These are phyloP conservation scores for Pichia membranifaciens DNA, from an alignment of 805 yeast genomes.

Conservation along the genomic window DNA sequence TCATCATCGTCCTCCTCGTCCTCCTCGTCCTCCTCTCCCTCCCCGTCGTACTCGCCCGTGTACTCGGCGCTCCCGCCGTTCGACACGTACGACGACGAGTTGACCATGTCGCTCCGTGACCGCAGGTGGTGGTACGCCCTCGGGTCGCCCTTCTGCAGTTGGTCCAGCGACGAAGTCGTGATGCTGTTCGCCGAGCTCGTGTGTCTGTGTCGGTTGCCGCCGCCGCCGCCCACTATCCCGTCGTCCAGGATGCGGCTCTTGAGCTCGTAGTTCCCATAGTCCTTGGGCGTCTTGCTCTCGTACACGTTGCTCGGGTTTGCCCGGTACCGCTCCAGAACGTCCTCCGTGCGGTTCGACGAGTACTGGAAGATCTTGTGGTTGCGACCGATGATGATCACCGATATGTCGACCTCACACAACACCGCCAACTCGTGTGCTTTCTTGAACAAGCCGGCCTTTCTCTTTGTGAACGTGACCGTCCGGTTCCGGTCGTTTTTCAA, in stretches of 20 bases:
- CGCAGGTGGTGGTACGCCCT: neutral
- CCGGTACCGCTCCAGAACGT: slow-evolving; percentile 39
- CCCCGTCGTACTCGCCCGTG: neutral
- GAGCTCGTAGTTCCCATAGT: slow-evolving; percentile 53
- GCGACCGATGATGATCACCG: slow-evolving; percentile 80
- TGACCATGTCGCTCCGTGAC: slow-evolving; percentile 2
- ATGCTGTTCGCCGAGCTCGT: neutral
- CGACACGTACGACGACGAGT: neutral
- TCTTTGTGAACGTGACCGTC: slow-evolving; percentile 81
- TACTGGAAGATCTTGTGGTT: slow-evolving; percentile 83
- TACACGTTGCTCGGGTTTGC: slow-evolving; percentile 29
- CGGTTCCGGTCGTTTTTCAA: slow-evolving; percentile 83
- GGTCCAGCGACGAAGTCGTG: neutral
- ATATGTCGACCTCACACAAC: slow-evolving; percentile 86
- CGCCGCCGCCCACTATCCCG: too few species aligned
- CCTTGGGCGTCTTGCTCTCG: slow-evolving; percentile 59
- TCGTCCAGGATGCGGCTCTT: slow-evolving; percentile 13
- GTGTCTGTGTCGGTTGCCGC: neutral
- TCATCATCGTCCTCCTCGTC: slow-evolving; percentile 7
- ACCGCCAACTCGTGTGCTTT: slow-evolving; percentile 84
- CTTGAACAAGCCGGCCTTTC: slow-evolving; percentile 90
- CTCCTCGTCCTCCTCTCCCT: neutral
- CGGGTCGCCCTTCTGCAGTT: neutral
- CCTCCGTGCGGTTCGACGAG: slow-evolving; percentile 60
- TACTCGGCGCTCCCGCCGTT: neutral